Evolutionary conservation across 106 monocot genomes (phyloP), one percentile per base, ranked within the genome.

Genomic region (Platanthera zijinensis): DNA sequence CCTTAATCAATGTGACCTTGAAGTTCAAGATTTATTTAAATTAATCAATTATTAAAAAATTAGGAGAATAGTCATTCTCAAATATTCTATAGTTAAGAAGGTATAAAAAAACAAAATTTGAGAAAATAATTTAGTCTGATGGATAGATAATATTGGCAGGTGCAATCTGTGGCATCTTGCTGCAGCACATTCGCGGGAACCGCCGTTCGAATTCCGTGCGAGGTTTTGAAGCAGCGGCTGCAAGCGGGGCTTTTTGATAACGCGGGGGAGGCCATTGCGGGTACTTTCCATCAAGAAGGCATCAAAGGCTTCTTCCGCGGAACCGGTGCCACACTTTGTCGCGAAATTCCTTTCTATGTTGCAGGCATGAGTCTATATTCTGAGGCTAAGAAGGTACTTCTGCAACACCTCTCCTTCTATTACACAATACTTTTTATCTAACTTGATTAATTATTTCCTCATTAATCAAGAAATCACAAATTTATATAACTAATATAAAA

Each of bases 331-430:
- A 96, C 96, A 2, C 93, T 93, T 74, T 96, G 93, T 53, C 89
- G 96, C 2, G 96, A 97, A 63, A 84, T 94, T 39, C 96, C 96
- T 71, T 97, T 97, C 76, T 97, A 97, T 86, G 96, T 97, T 76
- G 90, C 93, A 28, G 96, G 96, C 67, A 84, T 89, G 90, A 73
- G 93, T 21, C 93, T 97, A 48, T 97, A 93, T 80, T 87, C 87
- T 57, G 96, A 97, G 81, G 79, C 93, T 9, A 96, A 96, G 75
- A 96, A 96, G 96, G 96, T 91, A 82, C 45, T 3, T 11, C 13
- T 68, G 14, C 53, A 53, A 53, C 14, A 10, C 53, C 14, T 53
- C 53, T 53, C 14, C 53, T 53, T 53, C 14, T 14, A 25, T 25
- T 25, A 25, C 25, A 25, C 25, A 25, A 25, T 53, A 3, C 53